phyloP scores from a whole-genome alignment of 78 protist species.

The Dictyostelium purpureum region DNA sequence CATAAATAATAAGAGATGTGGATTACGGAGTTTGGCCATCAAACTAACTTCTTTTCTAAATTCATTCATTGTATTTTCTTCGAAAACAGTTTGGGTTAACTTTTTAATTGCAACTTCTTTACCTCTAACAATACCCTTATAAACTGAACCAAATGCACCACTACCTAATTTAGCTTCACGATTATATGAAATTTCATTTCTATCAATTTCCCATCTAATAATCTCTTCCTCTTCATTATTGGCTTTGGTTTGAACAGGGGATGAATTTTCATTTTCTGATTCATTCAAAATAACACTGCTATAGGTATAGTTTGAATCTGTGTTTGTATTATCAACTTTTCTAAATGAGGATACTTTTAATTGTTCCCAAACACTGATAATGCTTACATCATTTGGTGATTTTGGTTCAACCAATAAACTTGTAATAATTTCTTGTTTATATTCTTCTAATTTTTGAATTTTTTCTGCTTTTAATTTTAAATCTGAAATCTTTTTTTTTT shows the following conservation, averaged over 20 bases:
- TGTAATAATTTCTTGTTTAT: slow-evolving; percentile 33
- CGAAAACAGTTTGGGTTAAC: slow-evolving; percentile 70
- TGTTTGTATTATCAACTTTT: not conserved
- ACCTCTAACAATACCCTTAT: slow-evolving; percentile 77
- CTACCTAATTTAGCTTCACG: slow-evolving; percentile 65
- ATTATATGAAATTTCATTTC: slow-evolving; percentile 18
- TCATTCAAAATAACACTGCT: not conserved
- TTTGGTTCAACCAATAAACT: not conserved
- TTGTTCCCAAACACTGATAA: slow-evolving; percentile 27
- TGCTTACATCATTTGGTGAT: not conserved
- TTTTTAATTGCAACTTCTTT: slow-evolving; percentile 85
- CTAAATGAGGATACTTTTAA: slow-evolving; percentile 42
- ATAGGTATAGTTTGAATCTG: not conserved
- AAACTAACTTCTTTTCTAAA: slow-evolving; percentile 79
- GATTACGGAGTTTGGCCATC: slow-evolving; percentile 74
- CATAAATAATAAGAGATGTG: slow-evolving; percentile 71
- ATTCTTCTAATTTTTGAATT: slow-evolving; percentile 16
- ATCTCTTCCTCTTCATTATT: slow-evolving; percentile 59
- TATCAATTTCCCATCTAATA: slow-evolving; percentile 65
- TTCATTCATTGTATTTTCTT: slow-evolving; percentile 66
- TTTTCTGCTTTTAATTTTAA: slow-evolving; percentile 43
- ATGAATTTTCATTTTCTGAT: not conserved
- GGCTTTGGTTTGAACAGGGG: not conserved
- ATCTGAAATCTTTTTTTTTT: slow-evolving; percentile 13
- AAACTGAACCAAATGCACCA: slow-evolving; percentile 83